These are phyloP conservation scores for Naganishia friedmannii DNA, from an alignment of 768 basidiomycete genomes.

Conservation along the genomic window DNA sequence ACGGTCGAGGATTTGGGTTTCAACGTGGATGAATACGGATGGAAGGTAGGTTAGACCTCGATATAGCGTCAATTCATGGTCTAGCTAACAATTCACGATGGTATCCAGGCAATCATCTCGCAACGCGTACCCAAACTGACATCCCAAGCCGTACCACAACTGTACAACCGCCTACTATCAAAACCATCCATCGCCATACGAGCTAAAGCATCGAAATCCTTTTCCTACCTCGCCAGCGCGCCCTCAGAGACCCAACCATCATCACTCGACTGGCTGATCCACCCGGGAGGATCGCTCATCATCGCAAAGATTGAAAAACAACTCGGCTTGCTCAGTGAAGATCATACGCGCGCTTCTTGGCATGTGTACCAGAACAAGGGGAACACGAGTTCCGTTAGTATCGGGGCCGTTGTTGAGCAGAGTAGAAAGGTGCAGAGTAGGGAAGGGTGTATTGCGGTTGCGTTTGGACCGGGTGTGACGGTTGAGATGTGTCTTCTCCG, in stretches of 20 bases:
- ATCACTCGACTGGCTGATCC: constrained; percentile 36
- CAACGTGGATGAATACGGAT: constrained; percentile 35
- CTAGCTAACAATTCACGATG: too few species aligned
- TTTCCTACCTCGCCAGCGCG: constrained; percentile 4
- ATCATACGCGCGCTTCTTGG: constrained; percentile 33
- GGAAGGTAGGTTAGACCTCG: constrained; percentile 26
- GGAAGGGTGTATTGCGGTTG: constrained; percentile 34
- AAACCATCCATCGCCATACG: background rate
- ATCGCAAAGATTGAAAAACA: constrained; percentile 30
- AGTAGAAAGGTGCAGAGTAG: constrained; percentile 25
- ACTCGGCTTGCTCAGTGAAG: constrained; percentile 23
- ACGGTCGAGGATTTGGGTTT: constrained; percentile 34
- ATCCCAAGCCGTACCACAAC: constrained; percentile 29
- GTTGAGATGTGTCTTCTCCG: constrained; percentile 35
- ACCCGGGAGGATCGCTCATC: constrained; percentile 36
- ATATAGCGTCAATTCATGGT: too few species aligned
- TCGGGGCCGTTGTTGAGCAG: constrained; percentile 34
- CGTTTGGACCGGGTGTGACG: constrained; percentile 36
- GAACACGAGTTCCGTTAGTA: constrained; percentile 33
- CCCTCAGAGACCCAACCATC: constrained; percentile 27
- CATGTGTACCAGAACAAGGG: constrained; percentile 33
- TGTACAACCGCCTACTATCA: constrained; percentile 22
- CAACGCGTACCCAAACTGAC: constrained; percentile 30
- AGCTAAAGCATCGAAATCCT: background rate
- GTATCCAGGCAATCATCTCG: constrained; percentile 32